Evolutionary conservation across 2,329 filamentous ascomycete species (phyloP), one percentile per base, ranked within the genome.

Genomic region (Cryphonectria japonica): DNA sequence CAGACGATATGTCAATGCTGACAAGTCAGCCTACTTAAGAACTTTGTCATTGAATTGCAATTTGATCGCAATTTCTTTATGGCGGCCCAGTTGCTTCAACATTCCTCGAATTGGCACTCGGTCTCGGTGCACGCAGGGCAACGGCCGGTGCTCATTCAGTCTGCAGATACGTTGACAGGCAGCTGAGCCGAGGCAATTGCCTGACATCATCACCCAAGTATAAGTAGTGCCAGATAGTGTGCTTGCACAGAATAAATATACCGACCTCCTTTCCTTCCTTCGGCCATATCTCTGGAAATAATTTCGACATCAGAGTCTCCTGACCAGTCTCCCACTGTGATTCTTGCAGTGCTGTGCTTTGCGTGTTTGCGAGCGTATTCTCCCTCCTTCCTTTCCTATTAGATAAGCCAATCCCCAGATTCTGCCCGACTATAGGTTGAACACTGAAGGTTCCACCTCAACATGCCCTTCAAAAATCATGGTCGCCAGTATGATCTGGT

Each of bases 401-500:
- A 26, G 39, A 6, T 14, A 14, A 22, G 57, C 50, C 54, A 39
- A 54, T 54, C 39, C 61, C 34, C 26, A n/a, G 41, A 46, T 16
- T 13, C 16, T 32, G 41, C n/a, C 11, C 29, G 19, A 4, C 26
- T 52, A 60, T 57, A 32, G 19, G 41, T 29, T 64, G n/a, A 19
- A 22, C 22, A 37, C 65, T 11, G 29, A n/a, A 14, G 32, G 6
- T 29, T 9, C 29, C 46, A 16, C 57, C 26, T 50, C 71, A 75
- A 61, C 41, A 87, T 88, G 85, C 69, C 84, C 14, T 78, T 82
- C 73, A 85, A 84, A 73, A 79, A 85, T 22, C 87, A 89, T 73
- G 78, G 77, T 63, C 85, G 87, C 57, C 83, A 85, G 73, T 89
- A 89, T 76, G 87, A 89, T 77, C 41, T 90, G 22, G 83, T 89